phyloP scores from a whole-genome alignment of 441 rosid species.

The Capsella rubella region DNA sequence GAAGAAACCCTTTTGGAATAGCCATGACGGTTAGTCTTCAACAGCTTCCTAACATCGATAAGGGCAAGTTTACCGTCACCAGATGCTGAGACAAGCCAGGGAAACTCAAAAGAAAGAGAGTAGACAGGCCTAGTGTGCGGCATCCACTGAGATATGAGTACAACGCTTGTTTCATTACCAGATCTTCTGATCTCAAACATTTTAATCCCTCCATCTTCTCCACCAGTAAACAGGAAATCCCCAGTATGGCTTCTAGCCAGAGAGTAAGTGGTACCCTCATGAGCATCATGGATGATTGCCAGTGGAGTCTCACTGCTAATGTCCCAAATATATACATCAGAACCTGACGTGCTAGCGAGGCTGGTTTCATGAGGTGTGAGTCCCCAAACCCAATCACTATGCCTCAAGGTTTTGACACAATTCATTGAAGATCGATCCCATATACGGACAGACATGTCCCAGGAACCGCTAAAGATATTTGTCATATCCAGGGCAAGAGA shows the following conservation, averaged over 20 bases:
- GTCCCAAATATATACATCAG: constrained; percentile 89
- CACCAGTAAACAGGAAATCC: constrained; percentile 85
- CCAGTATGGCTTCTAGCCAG: constrained; percentile 86
- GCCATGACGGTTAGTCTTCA: constrained; percentile 53
- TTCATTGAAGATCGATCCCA: constrained; percentile 81
- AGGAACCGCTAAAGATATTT: constrained; percentile 82
- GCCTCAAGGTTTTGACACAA: constrained; percentile 73
- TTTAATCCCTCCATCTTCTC: constrained; percentile 89
- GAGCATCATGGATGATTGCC: constrained; percentile 62
- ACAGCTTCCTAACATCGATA: constrained; percentile 79
- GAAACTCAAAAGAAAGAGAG: constrained; percentile 91
- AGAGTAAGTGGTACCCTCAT: constrained; percentile 69
- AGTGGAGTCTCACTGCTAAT: constrained; percentile 57
- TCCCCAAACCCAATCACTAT: constrained; percentile 91
- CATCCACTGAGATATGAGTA: constrained; percentile 78
- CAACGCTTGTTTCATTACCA: constrained; percentile 36
- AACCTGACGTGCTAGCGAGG: constrained; percentile 68
- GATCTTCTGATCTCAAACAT: constrained; percentile 73
- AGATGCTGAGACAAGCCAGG: constrained; percentile 96
- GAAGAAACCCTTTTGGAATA: constrained; percentile 48
- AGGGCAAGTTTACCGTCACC: constrained; percentile 83
- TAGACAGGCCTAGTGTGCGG: constrained; percentile 84
- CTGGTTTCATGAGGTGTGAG: constrained; percentile 76
- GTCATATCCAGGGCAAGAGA: constrained; percentile 73
- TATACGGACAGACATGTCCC: constrained; percentile 93